Base-by-base conservation (phyloP, 441 rosid species). In the Pelargonium myrrhifolium region DNA sequence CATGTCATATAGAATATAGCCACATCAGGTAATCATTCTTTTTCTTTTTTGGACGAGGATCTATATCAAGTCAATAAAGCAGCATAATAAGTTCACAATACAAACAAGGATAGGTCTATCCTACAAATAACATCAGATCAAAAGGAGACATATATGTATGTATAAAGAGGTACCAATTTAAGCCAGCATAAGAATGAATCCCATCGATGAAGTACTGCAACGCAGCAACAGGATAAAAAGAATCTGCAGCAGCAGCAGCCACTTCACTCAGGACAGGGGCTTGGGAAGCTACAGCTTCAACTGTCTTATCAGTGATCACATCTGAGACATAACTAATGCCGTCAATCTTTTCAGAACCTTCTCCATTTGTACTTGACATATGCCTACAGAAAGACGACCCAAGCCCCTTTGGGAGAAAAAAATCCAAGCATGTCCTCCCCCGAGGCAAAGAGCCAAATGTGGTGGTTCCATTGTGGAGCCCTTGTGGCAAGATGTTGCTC, bases 171-270 rank as follows among this genome's bases (percentile, higher is more conserved):
- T 78, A 83, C 86, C 86, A 83, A 68, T 74, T 80, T 31, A 83
- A 58, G 31, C 86, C 86, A 6, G 84, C 69, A 40, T 76, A 80
- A 0, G 84, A 78, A 77, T 83, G 86, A 9, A 80, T 73, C 64
- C 47, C 81, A 71, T 79, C 81, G 7, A 83, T 80, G 76, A 80
- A 59, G 74, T 83, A 58, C 70, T 80, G 84, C 65, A 83, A 73
- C 66, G 78, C 83, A 31, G 84, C 86, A 63, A 83, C 84, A 65
- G 84, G 84, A 56, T 63, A 73, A 65, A 65, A 71, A 74, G 83
- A 83, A 68, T 83, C 86, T n/a, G 83, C 84, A 10, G 84, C 86
- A 8, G 84, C 86, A 68, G 71, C 68, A 47, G 86, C 84, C 76
- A 83, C 86, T 59, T 80, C 84, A 39, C 73, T 80, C 6, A 77